Percentiles rank a stretch among this genome's conserved stretches.
These are phyloP conservation scores for Hymenoscyphus occultus DNA, from an alignment of 2,329 filamentous ascomycete species.

Conservation along the genomic window DNA sequence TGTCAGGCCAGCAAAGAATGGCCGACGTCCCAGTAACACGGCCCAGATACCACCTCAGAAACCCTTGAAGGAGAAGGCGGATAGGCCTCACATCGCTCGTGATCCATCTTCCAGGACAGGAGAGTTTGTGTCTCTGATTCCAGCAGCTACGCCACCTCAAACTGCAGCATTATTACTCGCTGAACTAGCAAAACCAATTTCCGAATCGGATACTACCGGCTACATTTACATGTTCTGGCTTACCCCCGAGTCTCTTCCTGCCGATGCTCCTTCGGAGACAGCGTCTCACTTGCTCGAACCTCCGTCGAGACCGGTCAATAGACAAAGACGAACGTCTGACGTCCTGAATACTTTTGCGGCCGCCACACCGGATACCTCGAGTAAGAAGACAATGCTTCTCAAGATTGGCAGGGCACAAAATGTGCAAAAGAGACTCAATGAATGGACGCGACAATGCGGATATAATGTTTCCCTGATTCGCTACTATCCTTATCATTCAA, in stretches of 20 bases:
- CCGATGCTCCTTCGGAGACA: slow-evolving; percentile 55
- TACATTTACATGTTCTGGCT: slow-evolving; percentile 99
- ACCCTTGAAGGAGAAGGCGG: slow-evolving; percentile 17
- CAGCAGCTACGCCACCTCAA: slow-evolving; percentile 60
- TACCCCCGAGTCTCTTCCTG: slow-evolving; percentile 60
- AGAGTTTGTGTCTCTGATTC: slow-evolving; percentile 66
- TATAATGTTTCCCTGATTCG: slow-evolving; percentile 84
- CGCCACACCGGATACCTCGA: slow-evolving; percentile 30
- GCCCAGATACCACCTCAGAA: slow-evolving; percentile 12
- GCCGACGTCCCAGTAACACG: slow-evolving; percentile 15
- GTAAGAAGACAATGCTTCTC: slow-evolving; percentile 60
- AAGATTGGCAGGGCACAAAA: slow-evolving; percentile 72
- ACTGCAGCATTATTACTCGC: slow-evolving; percentile 68
- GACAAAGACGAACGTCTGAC: slow-evolving; percentile 50
- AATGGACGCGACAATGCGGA: slow-evolving; percentile 92
- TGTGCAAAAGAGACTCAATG: slow-evolving; percentile 84
- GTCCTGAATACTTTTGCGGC: slow-evolving; percentile 51
- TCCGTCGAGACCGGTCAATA: slow-evolving; percentile 39
- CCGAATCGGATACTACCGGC: slow-evolving; percentile 71
- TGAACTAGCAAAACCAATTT: slow-evolving; percentile 75
- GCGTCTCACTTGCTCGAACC: slow-evolving; percentile 58
- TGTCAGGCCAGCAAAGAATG: slow-evolving; percentile 28
- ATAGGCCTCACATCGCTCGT: slow-evolving; percentile 28
- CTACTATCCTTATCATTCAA: slow-evolving; percentile 76
- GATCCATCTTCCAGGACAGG: slow-evolving; percentile 38